These are phyloP conservation scores for Neurospora sp. DNA, from an alignment of 495 filamentous ascomycete species.

Conservation along the genomic window DNA sequence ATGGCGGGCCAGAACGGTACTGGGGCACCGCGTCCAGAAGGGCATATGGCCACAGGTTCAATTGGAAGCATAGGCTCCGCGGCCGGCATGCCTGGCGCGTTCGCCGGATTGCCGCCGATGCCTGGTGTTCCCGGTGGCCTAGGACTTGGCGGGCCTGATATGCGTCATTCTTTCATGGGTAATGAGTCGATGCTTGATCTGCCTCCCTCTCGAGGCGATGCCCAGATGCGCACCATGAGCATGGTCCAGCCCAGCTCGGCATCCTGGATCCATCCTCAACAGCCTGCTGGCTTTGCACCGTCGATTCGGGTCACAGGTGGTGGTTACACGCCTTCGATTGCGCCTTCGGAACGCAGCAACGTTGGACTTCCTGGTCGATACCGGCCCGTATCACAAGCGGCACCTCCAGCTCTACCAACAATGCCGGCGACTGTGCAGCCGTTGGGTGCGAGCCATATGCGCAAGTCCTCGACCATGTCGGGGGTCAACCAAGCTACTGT, in stretches of 20 bases:
- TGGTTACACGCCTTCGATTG: slow-evolving; percentile 57
- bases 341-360: slow-evolving; percentile 90
- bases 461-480: slow-evolving; percentile 43
- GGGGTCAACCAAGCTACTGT: slow-evolving; percentile 24
- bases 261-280: slow-evolving; percentile 36
- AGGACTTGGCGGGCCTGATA: slow-evolving; percentile 15
- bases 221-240: slow-evolving; percentile 57
- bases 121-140: slow-evolving; percentile 6
- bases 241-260: slow-evolving; percentile 64
- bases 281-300: slow-evolving; percentile 31
- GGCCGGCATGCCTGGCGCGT: slow-evolving; percentile 4
- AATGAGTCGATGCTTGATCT: slow-evolving; percentile 29
- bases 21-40: slow-evolving; percentile 24
- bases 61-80: slow-evolving; percentile 19
- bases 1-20: slow-evolving; percentile 38
- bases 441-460: slow-evolving; percentile 16
- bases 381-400: slow-evolving; percentile 66
- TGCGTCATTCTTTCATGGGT: slow-evolving; percentile 36
- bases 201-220: slow-evolving; percentile 24
- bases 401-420: slow-evolving; percentile 21
- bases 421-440: background rate
- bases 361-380: slow-evolving; percentile 86
- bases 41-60: slow-evolving; percentile 25
- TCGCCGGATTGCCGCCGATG: slow-evolving; percentile 10
- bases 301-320: slow-evolving; percentile 37